These are phyloP conservation scores for Tricholoma terreum DNA, from an alignment of 768 basidiomycete species.

Conservation along the genomic window DNA sequence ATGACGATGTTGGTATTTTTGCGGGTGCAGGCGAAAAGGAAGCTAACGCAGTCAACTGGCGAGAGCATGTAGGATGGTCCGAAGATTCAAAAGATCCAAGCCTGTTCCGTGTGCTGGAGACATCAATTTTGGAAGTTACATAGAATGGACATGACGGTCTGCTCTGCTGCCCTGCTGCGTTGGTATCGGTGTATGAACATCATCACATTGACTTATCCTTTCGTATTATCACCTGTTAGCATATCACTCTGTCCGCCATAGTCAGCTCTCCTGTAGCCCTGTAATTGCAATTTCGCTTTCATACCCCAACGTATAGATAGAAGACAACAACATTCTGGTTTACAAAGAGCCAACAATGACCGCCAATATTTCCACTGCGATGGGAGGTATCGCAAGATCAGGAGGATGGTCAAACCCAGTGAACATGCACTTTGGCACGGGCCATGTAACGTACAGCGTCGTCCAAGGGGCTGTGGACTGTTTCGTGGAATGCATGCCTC, in stretches of 20 bases:
- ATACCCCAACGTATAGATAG: slow-evolving; percentile 1
- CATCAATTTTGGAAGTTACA: slow-evolving; percentile 70
- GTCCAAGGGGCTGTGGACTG: background rate
- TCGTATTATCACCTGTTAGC: slow-evolving; percentile 3
- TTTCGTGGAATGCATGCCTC: background rate
- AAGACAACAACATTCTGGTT: background rate
- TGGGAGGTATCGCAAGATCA: background rate
- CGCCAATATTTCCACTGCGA: background rate
- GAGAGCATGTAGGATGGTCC: slow-evolving; percentile 75
- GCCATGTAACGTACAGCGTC: background rate
- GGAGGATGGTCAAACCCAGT: background rate
- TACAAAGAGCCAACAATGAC: background rate
- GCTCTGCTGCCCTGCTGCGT: background rate
- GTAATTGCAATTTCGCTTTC: background rate
- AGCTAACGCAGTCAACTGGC: slow-evolving; percentile 78
- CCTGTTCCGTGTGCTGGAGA: slow-evolving; percentile 78
- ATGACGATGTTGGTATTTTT: slow-evolving; percentile 76
- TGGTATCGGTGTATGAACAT: background rate
- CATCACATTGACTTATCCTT: slow-evolving; percentile 8
- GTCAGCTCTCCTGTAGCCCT: background rate
- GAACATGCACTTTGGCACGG: background rate
- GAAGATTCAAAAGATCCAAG: slow-evolving; percentile 74
- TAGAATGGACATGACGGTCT: slow-evolving; percentile 22
- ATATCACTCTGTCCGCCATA: background rate
- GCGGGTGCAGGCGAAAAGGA: slow-evolving; percentile 83